Conservation (phyloP, 2,329 filamentous ascomycete species). For the Alternaria triticimaculans region DNA sequence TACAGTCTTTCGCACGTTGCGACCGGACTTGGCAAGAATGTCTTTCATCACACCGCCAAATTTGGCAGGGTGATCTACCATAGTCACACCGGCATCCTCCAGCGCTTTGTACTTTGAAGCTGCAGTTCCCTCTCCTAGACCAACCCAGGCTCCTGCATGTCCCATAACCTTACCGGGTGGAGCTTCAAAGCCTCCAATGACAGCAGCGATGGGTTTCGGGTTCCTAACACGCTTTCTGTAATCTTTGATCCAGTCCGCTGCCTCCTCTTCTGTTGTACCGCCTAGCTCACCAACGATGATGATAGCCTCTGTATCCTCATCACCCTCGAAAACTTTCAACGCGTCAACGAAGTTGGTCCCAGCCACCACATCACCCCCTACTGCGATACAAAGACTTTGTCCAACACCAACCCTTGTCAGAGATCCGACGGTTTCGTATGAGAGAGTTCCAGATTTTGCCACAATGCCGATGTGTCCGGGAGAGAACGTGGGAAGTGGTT, state of each 20-base stretch:
- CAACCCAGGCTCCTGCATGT: conserved; percentile 76
- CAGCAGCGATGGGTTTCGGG: conserved; percentile 77
- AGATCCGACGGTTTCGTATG: conserved; percentile 79
- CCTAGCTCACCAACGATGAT: conserved; percentile 77
- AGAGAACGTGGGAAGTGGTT: conserved; percentile 75
- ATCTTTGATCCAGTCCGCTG: conserved; percentile 74
- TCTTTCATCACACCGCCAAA: conserved; percentile 73
- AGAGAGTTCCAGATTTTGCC: conserved; percentile 81
- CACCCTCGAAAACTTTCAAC: conserved; percentile 69
- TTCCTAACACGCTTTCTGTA: conserved; percentile 64
- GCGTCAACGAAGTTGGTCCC: conserved; percentile 78
- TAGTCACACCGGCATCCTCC: conserved; percentile 69
- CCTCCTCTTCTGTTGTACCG: conserved; percentile 72
- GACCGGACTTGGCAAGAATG: conserved; percentile 58
- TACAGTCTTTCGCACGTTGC: conserved; percentile 51
- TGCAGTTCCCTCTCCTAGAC: conserved; percentile 69
- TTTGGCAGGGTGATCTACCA: conserved; percentile 78
- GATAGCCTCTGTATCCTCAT: conserved; percentile 73
- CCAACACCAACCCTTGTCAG: conserved; percentile 76
- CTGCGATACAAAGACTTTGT: conserved; percentile 77
- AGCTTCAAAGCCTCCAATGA: conserved; percentile 72
- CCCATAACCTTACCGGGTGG: conserved; percentile 74
- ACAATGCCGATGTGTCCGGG: conserved; percentile 75
- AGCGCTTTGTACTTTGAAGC: conserved; percentile 71
- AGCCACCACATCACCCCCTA: conserved; percentile 77